These are phyloP conservation scores for Rhynchospora pubera DNA, from an alignment of 176 grass and related monocot genomes.

Conservation along the genomic window DNA sequence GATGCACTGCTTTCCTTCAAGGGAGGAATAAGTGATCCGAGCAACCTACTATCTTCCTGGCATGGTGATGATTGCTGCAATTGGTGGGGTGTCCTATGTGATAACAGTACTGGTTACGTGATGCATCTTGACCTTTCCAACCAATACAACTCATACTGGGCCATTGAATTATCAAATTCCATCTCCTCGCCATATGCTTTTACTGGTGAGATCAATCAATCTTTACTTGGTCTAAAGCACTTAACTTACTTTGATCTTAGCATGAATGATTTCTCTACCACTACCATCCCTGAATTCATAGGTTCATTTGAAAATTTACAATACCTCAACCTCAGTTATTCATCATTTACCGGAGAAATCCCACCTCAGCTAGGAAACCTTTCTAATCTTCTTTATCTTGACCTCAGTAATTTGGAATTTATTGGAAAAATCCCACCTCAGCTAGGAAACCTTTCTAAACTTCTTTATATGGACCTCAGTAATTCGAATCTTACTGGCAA, in stretches of 20 bases:
- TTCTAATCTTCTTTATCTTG: too few species aligned
- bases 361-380: too few species aligned
- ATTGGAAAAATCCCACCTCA: too few species aligned
- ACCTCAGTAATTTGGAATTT: too few species aligned
- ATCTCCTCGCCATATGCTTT: not conserved
- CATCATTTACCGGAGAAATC: too few species aligned
- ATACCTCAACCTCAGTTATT: too few species aligned
- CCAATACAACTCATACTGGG: not conserved
- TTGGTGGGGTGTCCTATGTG: constrained; percentile 32
- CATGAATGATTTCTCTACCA: not conserved
- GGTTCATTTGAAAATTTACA: constrained; percentile 11
- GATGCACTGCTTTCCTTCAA: constrained; percentile 34
- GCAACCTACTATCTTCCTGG: not conserved
- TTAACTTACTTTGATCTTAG: constrained; percentile 21
- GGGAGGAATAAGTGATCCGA: not conserved
- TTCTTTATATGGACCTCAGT: too few species aligned
- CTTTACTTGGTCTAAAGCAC: constrained; percentile 1
- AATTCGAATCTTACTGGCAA: too few species aligned
- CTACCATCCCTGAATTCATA: constrained; percentile 1
- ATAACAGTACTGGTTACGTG: not conserved
- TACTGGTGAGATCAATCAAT: constrained; percentile 6
- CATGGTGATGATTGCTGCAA: constrained; percentile 23
- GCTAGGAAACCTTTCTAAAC: too few species aligned
- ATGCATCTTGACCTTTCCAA: not conserved
- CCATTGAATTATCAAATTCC: not conserved